Conservation (phyloP, 257 asterid genomes). For the Ilex asprella region DNA sequence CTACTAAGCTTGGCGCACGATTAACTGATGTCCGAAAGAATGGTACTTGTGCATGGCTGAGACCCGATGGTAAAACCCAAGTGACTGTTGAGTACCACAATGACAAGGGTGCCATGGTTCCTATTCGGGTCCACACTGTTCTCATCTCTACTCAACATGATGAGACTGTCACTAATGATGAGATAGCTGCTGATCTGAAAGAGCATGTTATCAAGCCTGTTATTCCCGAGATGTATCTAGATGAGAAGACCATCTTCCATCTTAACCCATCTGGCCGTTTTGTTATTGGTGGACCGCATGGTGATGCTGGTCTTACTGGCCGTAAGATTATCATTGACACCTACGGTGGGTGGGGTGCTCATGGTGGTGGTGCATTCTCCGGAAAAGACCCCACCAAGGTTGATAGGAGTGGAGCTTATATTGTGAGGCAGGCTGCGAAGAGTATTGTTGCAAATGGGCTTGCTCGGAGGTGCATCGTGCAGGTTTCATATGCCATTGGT, state of each 20-base stretch:
- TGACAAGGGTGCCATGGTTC: slow-evolving; percentile 36
- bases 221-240: slow-evolving; percentile 27
- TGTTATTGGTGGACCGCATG: slow-evolving; percentile 39
- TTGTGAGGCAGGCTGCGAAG: slow-evolving; percentile 36
- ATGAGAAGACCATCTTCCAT: slow-evolving; percentile 37
- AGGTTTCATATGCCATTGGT: slow-evolving; percentile 36
- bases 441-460: slow-evolving; percentile 33
- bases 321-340: slow-evolving; percentile 40
- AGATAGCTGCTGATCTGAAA: slow-evolving; percentile 34
- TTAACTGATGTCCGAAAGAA: slow-evolving; percentile 34
- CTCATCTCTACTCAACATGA: slow-evolving; percentile 38
- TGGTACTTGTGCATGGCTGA: slow-evolving; percentile 31
- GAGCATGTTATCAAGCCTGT: slow-evolving; percentile 35
- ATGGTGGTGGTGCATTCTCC: slow-evolving; percentile 40
- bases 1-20: slow-evolving; percentile 33
- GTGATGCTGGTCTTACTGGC: slow-evolving; percentile 42
- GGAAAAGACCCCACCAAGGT: slow-evolving; percentile 40
- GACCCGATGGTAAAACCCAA: slow-evolving; percentile 42
- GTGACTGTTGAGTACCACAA: slow-evolving; percentile 34
- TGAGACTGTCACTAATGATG: slow-evolving; percentile 34
- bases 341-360: slow-evolving; percentile 42
- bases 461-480: slow-evolving; percentile 35
- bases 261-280: slow-evolving; percentile 35
- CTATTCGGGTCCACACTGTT: slow-evolving; percentile 33
- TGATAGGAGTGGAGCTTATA: slow-evolving; percentile 35